Conservation (phyloP, 495 filamentous ascomycete species). For the Penicillium roqueforti region DNA sequence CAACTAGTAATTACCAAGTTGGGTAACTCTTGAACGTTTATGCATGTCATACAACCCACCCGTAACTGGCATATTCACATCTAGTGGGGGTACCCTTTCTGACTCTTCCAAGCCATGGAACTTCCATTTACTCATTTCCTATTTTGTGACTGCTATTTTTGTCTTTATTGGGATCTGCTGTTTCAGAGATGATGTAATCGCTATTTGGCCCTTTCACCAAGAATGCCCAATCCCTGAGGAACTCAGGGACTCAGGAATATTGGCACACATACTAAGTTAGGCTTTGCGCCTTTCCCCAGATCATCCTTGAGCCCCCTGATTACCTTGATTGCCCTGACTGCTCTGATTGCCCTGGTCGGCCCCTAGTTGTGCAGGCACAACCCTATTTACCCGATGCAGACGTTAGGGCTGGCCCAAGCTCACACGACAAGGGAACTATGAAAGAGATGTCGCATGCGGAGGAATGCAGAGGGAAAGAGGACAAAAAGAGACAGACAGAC, state of each 20-base stretch:
- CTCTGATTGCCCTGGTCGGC: slow-evolving; percentile 5
- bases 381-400: slow-evolving; percentile 27
- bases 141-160: not conserved
- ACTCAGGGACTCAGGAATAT: not conserved
- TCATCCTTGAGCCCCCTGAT: not conserved
- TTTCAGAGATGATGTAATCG: not conserved
- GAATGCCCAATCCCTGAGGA: not conserved
- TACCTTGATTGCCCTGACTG: slow-evolving; percentile 4
- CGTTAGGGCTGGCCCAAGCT: slow-evolving; percentile 20
- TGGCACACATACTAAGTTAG: not conserved
- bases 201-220: not conserved
- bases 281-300: not conserved
- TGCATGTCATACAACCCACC: no score
- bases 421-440: slow-evolving; percentile 23
- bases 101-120: not conserved
- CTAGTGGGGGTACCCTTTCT: not conserved
- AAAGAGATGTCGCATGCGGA: slow-evolving; percentile 6
- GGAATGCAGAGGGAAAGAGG: not conserved
- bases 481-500: not conserved
- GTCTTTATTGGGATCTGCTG: not conserved
- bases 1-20: no score
- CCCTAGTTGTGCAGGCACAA: slow-evolving; percentile 9
- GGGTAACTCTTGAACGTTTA: no score
- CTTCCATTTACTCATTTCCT: not conserved
- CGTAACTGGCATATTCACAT: no score